These are phyloP conservation scores for Picochlorum sp. DNA, from an alignment of 139 green algal species.

Conservation along the genomic window DNA sequence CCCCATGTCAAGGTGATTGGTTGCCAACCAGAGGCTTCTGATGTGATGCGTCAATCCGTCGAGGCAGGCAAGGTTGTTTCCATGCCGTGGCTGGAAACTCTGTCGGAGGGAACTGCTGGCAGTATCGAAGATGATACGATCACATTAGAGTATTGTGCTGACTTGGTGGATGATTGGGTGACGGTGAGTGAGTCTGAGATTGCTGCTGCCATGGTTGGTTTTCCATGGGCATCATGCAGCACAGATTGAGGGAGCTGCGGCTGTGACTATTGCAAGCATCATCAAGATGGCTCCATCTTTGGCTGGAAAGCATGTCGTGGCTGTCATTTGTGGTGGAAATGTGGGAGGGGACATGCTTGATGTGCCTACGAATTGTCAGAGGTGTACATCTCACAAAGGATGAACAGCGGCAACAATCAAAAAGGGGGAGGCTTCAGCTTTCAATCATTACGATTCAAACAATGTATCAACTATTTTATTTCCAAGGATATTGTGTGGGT, in stretches of 20 bases:
- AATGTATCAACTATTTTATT: conserved; percentile 67
- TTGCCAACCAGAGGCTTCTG: conserved; percentile 37
- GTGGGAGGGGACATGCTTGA: conserved; percentile 20
- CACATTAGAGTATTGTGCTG: conserved; percentile 39
- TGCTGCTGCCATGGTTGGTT: conserved; percentile 36
- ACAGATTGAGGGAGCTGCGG: conserved; percentile 48
- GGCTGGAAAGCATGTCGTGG: conserved; percentile 25
- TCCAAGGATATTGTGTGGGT: conserved; percentile 78
- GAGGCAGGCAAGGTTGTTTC: conserved; percentile 27
- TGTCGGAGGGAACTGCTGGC: conserved; percentile 35
- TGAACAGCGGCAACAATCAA: background rate
- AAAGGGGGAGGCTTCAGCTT: too few relatives aligned
- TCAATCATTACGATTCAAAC: conserved; percentile 25
- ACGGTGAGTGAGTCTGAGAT: conserved; percentile 48
- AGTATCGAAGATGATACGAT: conserved; percentile 41
- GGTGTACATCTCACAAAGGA: background rate
- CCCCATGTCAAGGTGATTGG: conserved; percentile 36
- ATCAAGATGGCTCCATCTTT: conserved; percentile 16
- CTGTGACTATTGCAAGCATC: conserved; percentile 39
- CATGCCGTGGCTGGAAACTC: conserved; percentile 19
- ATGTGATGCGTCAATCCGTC: conserved; percentile 43
- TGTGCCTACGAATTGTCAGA: conserved; percentile 4
- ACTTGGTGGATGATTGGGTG: conserved; percentile 51
- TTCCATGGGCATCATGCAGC: conserved; percentile 32
- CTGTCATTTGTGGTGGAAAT: conserved; percentile 55